These are phyloP conservation scores for Puccinia triticina DNA, from an alignment of 1,284 basidiomycete genomes.

Conservation along the genomic window DNA sequence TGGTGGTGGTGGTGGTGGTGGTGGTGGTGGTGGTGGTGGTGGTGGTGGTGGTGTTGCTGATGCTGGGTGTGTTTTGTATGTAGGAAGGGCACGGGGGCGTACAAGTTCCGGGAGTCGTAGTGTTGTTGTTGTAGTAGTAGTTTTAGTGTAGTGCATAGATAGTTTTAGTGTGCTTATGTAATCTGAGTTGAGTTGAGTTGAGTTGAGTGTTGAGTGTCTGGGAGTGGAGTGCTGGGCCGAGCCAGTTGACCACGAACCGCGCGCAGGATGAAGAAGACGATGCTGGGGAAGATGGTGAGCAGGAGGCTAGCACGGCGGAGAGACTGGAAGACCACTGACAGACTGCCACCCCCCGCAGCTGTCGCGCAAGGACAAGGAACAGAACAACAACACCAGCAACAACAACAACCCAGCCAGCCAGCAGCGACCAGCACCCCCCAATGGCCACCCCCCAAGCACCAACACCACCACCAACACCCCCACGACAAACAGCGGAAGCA, in stretches of 20 bases:
- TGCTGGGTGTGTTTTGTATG: background rate
- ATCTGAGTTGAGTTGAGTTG: too few relatives aligned
- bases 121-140: background rate
- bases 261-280: conserved; percentile 46
- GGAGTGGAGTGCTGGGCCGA: too few relatives aligned
- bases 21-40: too few relatives aligned
- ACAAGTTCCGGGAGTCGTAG: background rate
- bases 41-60: too few relatives aligned
- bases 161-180: too few relatives aligned
- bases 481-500: background rate
- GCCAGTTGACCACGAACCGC: background rate
- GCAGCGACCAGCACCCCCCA: background rate
- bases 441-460: too few relatives aligned
- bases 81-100: conserved; percentile 14
- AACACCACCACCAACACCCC: background rate
- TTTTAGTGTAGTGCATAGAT: background rate
- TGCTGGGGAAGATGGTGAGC: conserved; percentile 50
- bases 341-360: background rate
- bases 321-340: background rate
- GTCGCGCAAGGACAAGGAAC: conserved; percentile 49
- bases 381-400: background rate
- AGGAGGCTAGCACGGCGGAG: too few relatives aligned
- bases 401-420: background rate
- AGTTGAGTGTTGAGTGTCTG: too few relatives aligned
- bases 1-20: too few relatives aligned